Conservation (phyloP, 75 land plant genomes). For the Chamaecyparis obtusa region DNA sequence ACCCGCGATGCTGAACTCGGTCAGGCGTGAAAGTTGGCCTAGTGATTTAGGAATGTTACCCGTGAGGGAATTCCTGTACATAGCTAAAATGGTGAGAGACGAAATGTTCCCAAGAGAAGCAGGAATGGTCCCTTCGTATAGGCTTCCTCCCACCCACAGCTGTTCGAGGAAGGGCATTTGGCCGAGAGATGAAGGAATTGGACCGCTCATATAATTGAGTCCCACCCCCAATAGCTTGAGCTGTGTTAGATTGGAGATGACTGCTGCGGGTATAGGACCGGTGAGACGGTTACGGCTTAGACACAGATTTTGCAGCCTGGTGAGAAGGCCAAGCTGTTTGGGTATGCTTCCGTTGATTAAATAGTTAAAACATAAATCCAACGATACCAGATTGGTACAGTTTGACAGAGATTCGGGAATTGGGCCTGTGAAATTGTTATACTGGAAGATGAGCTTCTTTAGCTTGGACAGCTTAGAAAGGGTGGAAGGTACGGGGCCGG, state of each 20-base stretch:
- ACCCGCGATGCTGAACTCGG: conserved; percentile 37
- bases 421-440: conserved; percentile 19
- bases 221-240: background rate
- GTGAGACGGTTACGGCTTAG: background rate
- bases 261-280: background rate
- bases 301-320: background rate
- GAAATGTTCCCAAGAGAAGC: conserved; percentile 34
- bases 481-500: conserved; percentile 16
- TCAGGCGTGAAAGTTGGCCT: conserved; percentile 32
- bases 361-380: too few relatives aligned
- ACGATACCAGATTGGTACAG: background rate
- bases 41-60: conserved; percentile 60
- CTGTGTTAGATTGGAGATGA: background rate
- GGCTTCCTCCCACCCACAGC: background rate
- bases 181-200: background rate
- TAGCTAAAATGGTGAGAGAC: conserved; percentile 23
- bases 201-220: background rate
- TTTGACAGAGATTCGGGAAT: conserved; percentile 10
- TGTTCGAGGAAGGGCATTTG: background rate
- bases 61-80: conserved; percentile 38
- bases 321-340: background rate
- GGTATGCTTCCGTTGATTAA: background rate
- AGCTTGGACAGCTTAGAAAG: conserved; percentile 1
- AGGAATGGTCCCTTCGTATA: conserved; percentile 39
- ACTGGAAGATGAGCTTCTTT: background rate